A percentile compares a stretch with the other conserved stretches of the same genome.
Evolutionary conservation across 1,284 basidiomycete genomes (phyloP).

Genomic region (Naganishia albida): DNA sequence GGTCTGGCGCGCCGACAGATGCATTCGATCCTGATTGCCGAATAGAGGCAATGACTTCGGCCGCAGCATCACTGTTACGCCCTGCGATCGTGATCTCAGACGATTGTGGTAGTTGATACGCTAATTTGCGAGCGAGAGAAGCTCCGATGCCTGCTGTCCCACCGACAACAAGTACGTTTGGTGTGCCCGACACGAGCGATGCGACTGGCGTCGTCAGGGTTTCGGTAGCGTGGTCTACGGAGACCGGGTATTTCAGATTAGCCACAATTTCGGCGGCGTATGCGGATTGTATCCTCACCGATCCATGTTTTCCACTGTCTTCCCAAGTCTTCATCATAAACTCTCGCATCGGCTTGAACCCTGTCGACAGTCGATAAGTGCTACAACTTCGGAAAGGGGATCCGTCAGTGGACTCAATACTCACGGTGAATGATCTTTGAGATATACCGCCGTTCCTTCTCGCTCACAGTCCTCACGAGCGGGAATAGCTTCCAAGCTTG

Average conservation of each 20-base stretch:
- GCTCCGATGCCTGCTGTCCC: conserved; percentile 28
- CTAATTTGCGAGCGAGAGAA: conserved; percentile 18
- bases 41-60: background rate
- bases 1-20: background rate
- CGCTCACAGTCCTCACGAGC: background rate
- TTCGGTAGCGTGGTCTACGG: conserved; percentile 3
- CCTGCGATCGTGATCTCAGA: conserved; percentile 27
- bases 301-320: conserved; percentile 26
- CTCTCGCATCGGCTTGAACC: conserved; percentile 1
- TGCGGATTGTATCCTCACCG: background rate
- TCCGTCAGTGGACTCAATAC: background rate
- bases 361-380: background rate
- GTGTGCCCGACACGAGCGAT: background rate
- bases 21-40: background rate
- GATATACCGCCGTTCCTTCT: conserved; percentile 8
- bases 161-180: conserved; percentile 18
- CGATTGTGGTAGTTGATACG: background rate
- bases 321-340: conserved; percentile 19
- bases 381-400: background rate
- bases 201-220: conserved; percentile 8
- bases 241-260: background rate
- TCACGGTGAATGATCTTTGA: conserved; percentile 26
- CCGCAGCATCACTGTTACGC: conserved; percentile 11
- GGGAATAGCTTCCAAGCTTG: conserved; percentile 2
- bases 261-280: background rate